Evolutionary conservation across 108 stramenopile genomes (phyloP), one percentile per base, ranked within the genome.

Genomic region (Cylindrotheca fusiformis): DNA sequence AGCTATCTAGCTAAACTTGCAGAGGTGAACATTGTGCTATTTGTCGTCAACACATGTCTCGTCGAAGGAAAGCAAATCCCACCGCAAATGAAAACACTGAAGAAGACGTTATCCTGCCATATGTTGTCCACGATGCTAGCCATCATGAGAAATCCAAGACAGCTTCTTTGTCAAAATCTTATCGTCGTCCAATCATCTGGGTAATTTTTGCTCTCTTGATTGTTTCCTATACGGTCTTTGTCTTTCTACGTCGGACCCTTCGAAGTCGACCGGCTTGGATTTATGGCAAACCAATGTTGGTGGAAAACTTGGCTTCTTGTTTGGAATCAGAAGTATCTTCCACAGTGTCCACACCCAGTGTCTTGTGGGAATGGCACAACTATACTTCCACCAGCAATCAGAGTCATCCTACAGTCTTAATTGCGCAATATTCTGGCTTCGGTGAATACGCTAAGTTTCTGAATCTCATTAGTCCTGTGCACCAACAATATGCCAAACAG

Each of bases 381-480:
- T 23, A 52, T 52, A 52, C 0, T 52, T 19, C 51, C 19, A 52
- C 10, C 49, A 48, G 4, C 27, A 30, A 33, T 25, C 17, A 58
- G 17, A 4, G 31, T 3, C 22, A 62, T 29, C 25, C 32, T 30
- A 48, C 62, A 46, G 21, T 71, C 19, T 57, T 71, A 56, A 73
- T 73, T 60, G 72, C 72, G 30, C 72, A 73, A 66, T 73, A 65
- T 55, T 66, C 72, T 19, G 72, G 72, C 1, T 58, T 28, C 26
- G 72, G 72, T 32, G 45, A 36, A 2, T 73, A 73, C 32, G 51
- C 50, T 22, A 17, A 52, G 50, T 36, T 73, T 25, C 31, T 73
- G 27, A 32, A 65, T 32, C 29, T 50, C 20, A 56, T 73, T 17
- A 55, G 53, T 23, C 72, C 72, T 18, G 48, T 73, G 52, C 63